A percentile compares a stretch with the other conserved stretches of the same genome.
phyloP scores from a whole-genome alignment of 2,329 filamentous ascomycete species.

The Colletotrichum shisoi region DNA sequence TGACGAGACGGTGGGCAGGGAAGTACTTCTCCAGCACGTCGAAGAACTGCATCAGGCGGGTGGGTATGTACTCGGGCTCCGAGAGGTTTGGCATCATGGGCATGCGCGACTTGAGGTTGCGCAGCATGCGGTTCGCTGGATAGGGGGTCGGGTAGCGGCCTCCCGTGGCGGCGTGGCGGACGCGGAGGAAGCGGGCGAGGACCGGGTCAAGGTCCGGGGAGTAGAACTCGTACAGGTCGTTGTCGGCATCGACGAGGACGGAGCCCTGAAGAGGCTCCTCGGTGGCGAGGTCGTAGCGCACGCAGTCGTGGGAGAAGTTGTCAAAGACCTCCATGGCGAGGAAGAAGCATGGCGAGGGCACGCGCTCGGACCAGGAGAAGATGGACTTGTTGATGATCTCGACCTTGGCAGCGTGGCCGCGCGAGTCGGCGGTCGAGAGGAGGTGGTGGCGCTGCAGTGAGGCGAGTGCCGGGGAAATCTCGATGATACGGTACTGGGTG shows the following conservation, averaged over 20 bases:
- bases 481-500: conserved; percentile 93
- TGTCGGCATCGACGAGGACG: conserved; percentile 82
- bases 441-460: conserved; percentile 77
- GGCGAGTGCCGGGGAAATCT: conserved; percentile 87
- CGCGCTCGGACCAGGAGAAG: conserved; percentile 89
- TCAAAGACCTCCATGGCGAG: conserved; percentile 97
- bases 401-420: conserved; percentile 83
- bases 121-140: conserved; percentile 61
- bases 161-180: conserved; percentile 78
- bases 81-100: conserved; percentile 81
- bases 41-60: conserved; percentile 95
- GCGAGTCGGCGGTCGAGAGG: conserved; percentile 68
- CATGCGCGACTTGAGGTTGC: conserved; percentile 68
- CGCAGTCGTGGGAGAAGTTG: conserved; percentile 94
- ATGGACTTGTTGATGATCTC: conserved; percentile 95
- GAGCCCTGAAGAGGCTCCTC: conserved; percentile 86
- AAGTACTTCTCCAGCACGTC: conserved; percentile 88
- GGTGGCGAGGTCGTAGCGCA: conserved; percentile 86
- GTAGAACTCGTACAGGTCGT: conserved; percentile 97
- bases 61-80: conserved; percentile 90
- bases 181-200: conserved; percentile 80
- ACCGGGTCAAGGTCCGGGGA: conserved; percentile 80
- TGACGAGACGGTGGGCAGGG: conserved; percentile 85
- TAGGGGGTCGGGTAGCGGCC: conserved; percentile 71
- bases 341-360: conserved; percentile 96